Evolutionary conservation across 495 filamentous ascomycete genomes (phyloP).

Genomic region (Ramalina intermedia): DNA sequence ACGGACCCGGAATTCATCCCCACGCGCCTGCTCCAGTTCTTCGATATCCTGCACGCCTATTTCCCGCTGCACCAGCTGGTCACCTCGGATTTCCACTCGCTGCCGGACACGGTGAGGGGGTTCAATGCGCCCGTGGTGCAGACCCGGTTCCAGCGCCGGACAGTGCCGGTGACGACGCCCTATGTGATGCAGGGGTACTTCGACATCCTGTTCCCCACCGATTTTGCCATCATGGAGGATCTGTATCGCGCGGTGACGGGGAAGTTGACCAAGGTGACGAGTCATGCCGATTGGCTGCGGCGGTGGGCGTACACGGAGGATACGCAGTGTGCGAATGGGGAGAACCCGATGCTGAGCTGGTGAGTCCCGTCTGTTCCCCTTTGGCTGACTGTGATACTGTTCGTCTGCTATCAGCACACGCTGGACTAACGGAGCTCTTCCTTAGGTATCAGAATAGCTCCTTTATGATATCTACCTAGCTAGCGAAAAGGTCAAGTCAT

Average conservation of each 20-base stretch:
- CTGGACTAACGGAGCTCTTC: not conserved
- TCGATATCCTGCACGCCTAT: slow-evolving; percentile 67
- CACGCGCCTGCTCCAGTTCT: slow-evolving; percentile 90
- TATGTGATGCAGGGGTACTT: slow-evolving; percentile 95
- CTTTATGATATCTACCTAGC: slow-evolving; percentile 7
- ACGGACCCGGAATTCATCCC: slow-evolving; percentile 83
- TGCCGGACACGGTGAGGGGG: slow-evolving; percentile 70
- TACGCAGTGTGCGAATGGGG: slow-evolving; percentile 73
- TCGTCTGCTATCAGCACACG: slow-evolving; percentile 28
- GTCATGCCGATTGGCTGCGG: slow-evolving; percentile 79
- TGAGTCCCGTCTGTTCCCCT: slow-evolving; percentile 27
- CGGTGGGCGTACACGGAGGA: slow-evolving; percentile 84
- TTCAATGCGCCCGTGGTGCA: slow-evolving; percentile 91
- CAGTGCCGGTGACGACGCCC: slow-evolving; percentile 79
- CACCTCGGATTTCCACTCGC: slow-evolving; percentile 75
- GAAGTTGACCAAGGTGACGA: slow-evolving; percentile 68
- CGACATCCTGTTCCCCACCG: slow-evolving; percentile 94
- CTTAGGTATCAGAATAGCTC: slow-evolving; percentile 9
- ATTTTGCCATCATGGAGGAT: slow-evolving; percentile 77
- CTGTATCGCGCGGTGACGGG: slow-evolving; percentile 86
- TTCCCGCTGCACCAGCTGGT: slow-evolving; percentile 84
- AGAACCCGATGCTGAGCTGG: slow-evolving; percentile 87
- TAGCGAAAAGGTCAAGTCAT: not conserved
- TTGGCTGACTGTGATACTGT: slow-evolving; percentile 46
- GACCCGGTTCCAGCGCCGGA: slow-evolving; percentile 73